Evolutionary conservation across 2,329 filamentous ascomycete species (phyloP), one percentile per base, ranked within the genome.

Genomic region (Ceratocystis diversiconidia): DNA sequence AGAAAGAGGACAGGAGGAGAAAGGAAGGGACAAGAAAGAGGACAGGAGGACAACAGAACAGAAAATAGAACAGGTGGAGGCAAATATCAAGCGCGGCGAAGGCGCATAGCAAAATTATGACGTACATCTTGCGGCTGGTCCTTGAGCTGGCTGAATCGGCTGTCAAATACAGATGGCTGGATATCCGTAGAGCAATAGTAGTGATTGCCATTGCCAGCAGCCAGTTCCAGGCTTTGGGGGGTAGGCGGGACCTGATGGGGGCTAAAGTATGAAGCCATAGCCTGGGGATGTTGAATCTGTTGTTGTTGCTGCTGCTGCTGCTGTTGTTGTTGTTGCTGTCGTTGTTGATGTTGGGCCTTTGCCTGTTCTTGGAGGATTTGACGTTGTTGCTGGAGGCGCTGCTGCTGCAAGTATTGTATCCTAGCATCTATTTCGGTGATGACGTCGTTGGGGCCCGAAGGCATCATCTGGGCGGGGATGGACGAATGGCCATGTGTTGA

Each of bases 151-250:
- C 85, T 83, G 71, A 85, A 88, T 63, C 80, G 78, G 68, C 71
- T 70, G 67, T 91, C 87, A 70, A 85, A 86, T 70, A 87, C 79
- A 63, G 71, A 68, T 50, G 62, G 73, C 62, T 74, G 74, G 64
- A 79, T 78, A 65, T 82, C 79, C 48, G 84, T 78, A 57, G 82
- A 80, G 64, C 83, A 73, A 72, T 86, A 90, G 69, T 79, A 85
- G 65, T 83, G 82, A 73, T 70, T 78, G 71, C 74, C 71, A 64
- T 72, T 81, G 69, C 76, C 83, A 71, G 77, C 82, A 73, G 87
- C 85, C 75, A 92, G 83, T 72, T 92, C 88, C 30, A 90, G 80
- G 72, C 89, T 92, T 73, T 88, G 89, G 0, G 89, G 89, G 15
- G 89, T 94, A 1, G 88, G 88, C 5, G 89, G 89, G 63, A 87